phyloP scores from a whole-genome alignment of 306 rosid species.

The Trifolium repens region DNA sequence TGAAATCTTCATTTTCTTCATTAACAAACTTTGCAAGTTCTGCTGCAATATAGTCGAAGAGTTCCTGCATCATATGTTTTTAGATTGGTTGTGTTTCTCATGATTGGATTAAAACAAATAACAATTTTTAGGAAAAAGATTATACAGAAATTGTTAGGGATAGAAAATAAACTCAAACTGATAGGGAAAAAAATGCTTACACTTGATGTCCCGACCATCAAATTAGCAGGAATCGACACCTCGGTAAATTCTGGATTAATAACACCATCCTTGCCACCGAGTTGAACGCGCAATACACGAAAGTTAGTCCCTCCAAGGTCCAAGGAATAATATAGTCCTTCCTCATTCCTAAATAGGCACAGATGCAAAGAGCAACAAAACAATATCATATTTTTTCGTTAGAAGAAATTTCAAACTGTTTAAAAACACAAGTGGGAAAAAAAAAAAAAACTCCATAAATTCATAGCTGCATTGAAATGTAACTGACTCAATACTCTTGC shows the following conservation, averaged over 20 bases:
- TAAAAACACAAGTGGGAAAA: background rate
- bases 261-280: conserved; percentile 80
- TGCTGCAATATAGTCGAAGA: conserved; percentile 83
- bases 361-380: conserved; percentile 15
- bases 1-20: conserved; percentile 73
- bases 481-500: background rate
- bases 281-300: conserved; percentile 87
- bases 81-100: conserved; percentile 40
- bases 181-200: conserved; percentile 54
- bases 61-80: conserved; percentile 65
- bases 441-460: background rate
- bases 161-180: conserved; percentile 10
- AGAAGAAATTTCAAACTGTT: background rate
- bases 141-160: background rate
- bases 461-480: background rate
- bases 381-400: background rate
- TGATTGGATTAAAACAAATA: conserved; percentile 4
- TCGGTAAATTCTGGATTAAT: conserved; percentile 68
- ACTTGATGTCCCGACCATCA: conserved; percentile 80
- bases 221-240: conserved; percentile 78
- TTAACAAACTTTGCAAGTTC: conserved; percentile 83
- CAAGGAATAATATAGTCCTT: conserved; percentile 87
- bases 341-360: conserved; percentile 63
- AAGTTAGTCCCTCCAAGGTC: conserved; percentile 99
- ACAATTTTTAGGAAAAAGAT: conserved; percentile 9